These are phyloP conservation scores for Fusarium sp. DNA, from an alignment of 2,329 filamentous ascomycete genomes.

Conservation along the genomic window DNA sequence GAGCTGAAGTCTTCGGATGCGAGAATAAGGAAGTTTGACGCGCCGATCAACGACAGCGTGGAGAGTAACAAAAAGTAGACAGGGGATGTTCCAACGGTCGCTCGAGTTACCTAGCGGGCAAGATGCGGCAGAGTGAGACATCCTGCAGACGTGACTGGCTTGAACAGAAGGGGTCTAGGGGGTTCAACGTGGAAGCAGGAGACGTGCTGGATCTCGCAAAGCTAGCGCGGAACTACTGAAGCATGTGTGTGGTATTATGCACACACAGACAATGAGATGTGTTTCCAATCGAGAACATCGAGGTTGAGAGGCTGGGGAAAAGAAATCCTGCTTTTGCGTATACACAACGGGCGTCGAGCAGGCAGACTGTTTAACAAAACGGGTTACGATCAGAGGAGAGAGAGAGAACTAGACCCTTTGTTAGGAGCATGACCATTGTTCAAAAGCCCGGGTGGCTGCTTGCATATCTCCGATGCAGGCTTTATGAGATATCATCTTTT, in stretches of 20 bases:
- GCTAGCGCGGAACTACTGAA: background rate
- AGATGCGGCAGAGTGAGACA: slow-evolving; percentile 22
- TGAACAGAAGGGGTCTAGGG: background rate
- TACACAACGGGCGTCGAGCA: background rate
- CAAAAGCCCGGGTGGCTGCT: background rate
- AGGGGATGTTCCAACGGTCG: background rate
- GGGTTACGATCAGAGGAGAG: slow-evolving; percentile 17
- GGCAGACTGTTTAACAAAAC: background rate
- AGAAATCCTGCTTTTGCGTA: background rate
- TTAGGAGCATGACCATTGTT: background rate
- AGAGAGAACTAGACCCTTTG: background rate
- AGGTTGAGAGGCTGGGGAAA: background rate
- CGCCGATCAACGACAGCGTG: slow-evolving; percentile 26
- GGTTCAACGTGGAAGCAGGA: background rate
- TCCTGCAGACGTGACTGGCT: slow-evolving; percentile 25
- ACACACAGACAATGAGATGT: slow-evolving; percentile 1
- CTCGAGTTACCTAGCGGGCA: background rate
- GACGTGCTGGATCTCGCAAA: background rate
- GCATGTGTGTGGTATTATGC: background rate
- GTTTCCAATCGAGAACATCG: slow-evolving; percentile 1
- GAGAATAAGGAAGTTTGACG: slow-evolving; percentile 4
- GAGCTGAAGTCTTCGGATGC: slow-evolving; percentile 24
- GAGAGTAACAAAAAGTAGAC: slow-evolving; percentile 4
- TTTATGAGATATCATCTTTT: slow-evolving; percentile 40
- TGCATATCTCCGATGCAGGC: slow-evolving; percentile 6